phyloP scores from a whole-genome alignment of 495 filamentous ascomycete species.

The Aspergillus leporis region DNA sequence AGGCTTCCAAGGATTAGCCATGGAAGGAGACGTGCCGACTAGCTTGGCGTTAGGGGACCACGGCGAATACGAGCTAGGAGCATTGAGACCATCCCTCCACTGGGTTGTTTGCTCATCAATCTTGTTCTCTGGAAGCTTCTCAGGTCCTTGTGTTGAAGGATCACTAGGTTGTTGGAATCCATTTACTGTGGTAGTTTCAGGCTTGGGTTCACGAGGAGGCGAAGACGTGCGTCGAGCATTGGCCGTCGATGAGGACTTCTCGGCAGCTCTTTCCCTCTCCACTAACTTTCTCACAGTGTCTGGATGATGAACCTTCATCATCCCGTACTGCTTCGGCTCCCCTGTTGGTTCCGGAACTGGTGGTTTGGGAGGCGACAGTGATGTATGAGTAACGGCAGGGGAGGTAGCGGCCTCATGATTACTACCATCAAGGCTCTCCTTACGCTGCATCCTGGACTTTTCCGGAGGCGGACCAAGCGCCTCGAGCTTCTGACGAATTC shows the following conservation, averaged over 20 bases:
- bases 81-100: constrained; percentile 40
- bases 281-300: constrained; percentile 46
- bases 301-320: constrained; percentile 61
- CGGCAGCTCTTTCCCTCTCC: constrained; percentile 38
- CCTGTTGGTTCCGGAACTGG: constrained; percentile 53
- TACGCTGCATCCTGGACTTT: constrained; percentile 50
- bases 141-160: constrained; percentile 17
- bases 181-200: constrained; percentile 31
- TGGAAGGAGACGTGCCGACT: constrained; percentile 34
- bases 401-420: constrained; percentile 27
- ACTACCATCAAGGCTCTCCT: constrained; percentile 33
- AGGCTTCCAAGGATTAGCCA: constrained; percentile 75
- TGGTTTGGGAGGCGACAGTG: constrained; percentile 53
- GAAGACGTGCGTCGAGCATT: constrained; percentile 34
- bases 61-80: constrained; percentile 37
- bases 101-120: constrained; percentile 38
- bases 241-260: constrained; percentile 32
- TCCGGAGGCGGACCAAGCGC: constrained; percentile 67
- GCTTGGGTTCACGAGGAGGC: constrained; percentile 35
- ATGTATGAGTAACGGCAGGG: constrained; percentile 21
- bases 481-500: constrained; percentile 81
- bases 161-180: constrained; percentile 26
- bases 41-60: constrained; percentile 43
- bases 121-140: constrained; percentile 25
- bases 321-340: constrained; percentile 56